These are phyloP conservation scores for Cruciata laevipes DNA, from an alignment of 257 asterid species.

Conservation along the genomic window DNA sequence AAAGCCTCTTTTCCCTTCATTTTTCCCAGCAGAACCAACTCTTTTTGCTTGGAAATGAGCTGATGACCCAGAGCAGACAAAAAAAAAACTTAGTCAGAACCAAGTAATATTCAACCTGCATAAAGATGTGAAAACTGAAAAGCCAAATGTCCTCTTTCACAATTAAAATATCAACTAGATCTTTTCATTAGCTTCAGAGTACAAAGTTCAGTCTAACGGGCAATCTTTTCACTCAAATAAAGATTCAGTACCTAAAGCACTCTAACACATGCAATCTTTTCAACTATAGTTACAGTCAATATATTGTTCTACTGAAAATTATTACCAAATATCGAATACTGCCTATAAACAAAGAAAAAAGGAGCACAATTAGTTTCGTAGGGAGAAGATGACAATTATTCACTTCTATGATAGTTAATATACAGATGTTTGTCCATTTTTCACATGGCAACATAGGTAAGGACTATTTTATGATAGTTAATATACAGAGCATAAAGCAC, in stretches of 20 bases:
- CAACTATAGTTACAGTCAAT: neutral
- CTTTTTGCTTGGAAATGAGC: constrained; percentile 6
- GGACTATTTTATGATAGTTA: neutral
- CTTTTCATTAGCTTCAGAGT: neutral
- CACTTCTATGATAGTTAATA: too few relatives aligned
- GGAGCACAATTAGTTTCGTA: too few relatives aligned
- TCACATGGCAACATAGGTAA: neutral
- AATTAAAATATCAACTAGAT: neutral
- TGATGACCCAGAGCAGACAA: neutral
- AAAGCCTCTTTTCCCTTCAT: constrained; percentile 12
- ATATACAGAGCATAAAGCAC: neutral
- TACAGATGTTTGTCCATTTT: neutral
- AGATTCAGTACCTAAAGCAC: neutral
- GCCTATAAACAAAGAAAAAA: too few relatives aligned
- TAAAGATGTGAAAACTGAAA: neutral
- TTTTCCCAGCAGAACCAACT: neutral
- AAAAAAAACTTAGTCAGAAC: neutral
- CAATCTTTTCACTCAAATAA: neutral
- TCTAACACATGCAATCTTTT: neutral
- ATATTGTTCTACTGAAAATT: neutral
- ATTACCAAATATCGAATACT: neutral
- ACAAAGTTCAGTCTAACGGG: neutral
- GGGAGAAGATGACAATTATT: neutral
- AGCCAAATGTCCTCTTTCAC: too few relatives aligned
- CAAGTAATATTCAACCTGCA: neutral